These are phyloP conservation scores for Cladosporium sp. DNA, from an alignment of 2,329 filamentous ascomycete genomes.

Conservation along the genomic window DNA sequence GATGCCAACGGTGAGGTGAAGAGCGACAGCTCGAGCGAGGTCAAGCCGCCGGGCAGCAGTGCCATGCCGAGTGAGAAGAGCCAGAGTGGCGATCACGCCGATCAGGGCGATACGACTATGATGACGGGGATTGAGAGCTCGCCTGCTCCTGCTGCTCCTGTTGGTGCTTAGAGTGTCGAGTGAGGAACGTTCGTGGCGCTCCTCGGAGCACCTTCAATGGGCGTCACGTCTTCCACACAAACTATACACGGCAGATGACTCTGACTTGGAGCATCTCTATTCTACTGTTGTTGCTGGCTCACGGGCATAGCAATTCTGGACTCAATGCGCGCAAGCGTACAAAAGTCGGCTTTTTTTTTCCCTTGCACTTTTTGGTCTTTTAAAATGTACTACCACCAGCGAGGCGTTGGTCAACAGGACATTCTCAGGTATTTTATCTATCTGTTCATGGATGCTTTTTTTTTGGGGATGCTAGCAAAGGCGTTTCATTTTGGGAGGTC, in stretches of 20 bases:
- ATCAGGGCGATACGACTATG: constrained; percentile 30
- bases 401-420: constrained; percentile 13
- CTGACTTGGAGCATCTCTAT: too few relatives aligned
- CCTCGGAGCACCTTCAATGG: too few relatives aligned
- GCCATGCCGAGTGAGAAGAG: constrained; percentile 59
- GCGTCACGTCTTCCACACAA: too few relatives aligned
- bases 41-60: constrained; percentile 55
- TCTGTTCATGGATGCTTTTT: too few relatives aligned
- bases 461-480: background rate
- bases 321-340: too few relatives aligned
- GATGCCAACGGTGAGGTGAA: constrained; percentile 60
- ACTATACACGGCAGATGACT: too few relatives aligned
- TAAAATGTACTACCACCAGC: constrained; percentile 11
- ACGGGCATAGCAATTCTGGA: too few relatives aligned
- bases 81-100: constrained; percentile 45
- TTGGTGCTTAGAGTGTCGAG: constrained; percentile 11
- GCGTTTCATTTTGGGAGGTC: background rate
- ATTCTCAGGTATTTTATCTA: background rate
- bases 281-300: too few relatives aligned
- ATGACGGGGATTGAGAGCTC: constrained; percentile 33
- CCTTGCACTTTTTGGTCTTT: background rate
- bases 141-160: constrained; percentile 37
- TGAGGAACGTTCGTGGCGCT: too few relatives aligned
- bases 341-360: too few relatives aligned
- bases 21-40: constrained; percentile 53